Evolutionary conservation across 2,329 filamentous ascomycete species (phyloP).

Genomic region (Penicillium vulpinum): DNA sequence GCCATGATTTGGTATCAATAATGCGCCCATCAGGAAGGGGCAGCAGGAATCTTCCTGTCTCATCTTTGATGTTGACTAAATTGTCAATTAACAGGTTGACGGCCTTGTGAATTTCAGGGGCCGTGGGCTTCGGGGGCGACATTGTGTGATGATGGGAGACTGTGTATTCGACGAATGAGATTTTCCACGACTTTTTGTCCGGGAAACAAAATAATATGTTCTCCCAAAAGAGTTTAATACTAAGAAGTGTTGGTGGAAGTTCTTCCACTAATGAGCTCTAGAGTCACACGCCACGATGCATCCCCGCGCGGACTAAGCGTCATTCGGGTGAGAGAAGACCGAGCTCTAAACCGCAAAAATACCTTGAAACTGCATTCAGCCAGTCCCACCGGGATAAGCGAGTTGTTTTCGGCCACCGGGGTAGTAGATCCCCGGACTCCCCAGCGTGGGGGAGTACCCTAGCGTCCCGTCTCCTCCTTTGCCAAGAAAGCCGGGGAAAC

Average conservation of each 20-base stretch:
- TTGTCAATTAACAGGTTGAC: slow-evolving; percentile 70
- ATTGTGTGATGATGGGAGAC: slow-evolving; percentile 11
- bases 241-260: slow-evolving; percentile 3
- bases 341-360: background rate
- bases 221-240: background rate
- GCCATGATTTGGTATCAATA: slow-evolving; percentile 82
- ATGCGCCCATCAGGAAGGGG: slow-evolving; percentile 69
- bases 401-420: slow-evolving; percentile 4
- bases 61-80: slow-evolving; percentile 75
- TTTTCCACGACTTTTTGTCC: background rate
- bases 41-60: slow-evolving; percentile 71
- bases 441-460: background rate
- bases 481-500: slow-evolving; percentile 8
- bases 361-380: background rate
- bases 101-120: slow-evolving; percentile 51
- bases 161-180: background rate
- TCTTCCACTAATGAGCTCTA: slow-evolving; percentile 18
- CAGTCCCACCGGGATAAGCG: background rate
- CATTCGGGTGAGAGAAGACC: slow-evolving; percentile 20
- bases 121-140: slow-evolving; percentile 18
- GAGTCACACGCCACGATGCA: slow-evolving; percentile 6
- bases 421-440: slow-evolving; percentile 20
- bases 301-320: slow-evolving; percentile 18
- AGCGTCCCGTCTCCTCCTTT: background rate
- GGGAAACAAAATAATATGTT: background rate